A percentile compares a stretch with the other conserved stretches of the same genome.
phyloP scores from a whole-genome alignment of 805 yeast species.

The Zygosaccharomyces pseudorouxii region DNA sequence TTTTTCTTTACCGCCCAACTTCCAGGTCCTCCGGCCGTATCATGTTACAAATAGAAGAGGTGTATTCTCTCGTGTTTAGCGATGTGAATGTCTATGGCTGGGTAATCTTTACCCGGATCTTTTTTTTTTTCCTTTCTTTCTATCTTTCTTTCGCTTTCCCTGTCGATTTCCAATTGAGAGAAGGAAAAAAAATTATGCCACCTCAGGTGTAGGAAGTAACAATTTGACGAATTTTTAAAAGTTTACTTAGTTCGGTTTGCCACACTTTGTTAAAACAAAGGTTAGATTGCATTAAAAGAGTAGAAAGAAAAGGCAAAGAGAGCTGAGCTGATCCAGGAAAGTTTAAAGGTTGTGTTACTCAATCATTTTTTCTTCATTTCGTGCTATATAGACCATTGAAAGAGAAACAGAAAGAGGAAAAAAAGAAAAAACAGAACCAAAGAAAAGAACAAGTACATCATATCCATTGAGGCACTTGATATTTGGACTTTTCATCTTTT shows the following conservation, averaged over 20 bases:
- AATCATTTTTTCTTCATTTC: neutral
- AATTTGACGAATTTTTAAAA: neutral
- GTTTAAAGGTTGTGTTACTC: slow-evolving; percentile 4
- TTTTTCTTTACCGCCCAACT: too few relatives aligned
- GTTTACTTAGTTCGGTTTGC: slow-evolving; percentile 4
- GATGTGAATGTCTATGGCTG: neutral
- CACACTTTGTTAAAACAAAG: slow-evolving; percentile 5
- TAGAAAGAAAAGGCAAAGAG: neutral
- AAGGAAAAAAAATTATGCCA: slow-evolving; percentile 1
- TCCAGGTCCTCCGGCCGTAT: too few relatives aligned
- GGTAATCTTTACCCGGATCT: slow-evolving; percentile 2
- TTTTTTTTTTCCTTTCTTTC: neutral
- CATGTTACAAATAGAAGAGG: too few relatives aligned
- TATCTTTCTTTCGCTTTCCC: neutral
- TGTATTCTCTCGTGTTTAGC: neutral
- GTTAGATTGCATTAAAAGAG: neutral
- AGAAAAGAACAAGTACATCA: neutral
- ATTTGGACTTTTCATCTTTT: neutral
- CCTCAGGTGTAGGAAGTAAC: neutral
- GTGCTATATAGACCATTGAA: neutral
- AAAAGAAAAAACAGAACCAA: neutral
- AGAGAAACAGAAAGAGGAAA: neutral
- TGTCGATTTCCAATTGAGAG: neutral
- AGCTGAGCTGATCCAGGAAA: slow-evolving; percentile 6
- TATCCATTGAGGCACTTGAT: slow-evolving; percentile 1